phyloP scores from a whole-genome alignment of 352 stramenopile species.

The Globisporangium nunn region DNA sequence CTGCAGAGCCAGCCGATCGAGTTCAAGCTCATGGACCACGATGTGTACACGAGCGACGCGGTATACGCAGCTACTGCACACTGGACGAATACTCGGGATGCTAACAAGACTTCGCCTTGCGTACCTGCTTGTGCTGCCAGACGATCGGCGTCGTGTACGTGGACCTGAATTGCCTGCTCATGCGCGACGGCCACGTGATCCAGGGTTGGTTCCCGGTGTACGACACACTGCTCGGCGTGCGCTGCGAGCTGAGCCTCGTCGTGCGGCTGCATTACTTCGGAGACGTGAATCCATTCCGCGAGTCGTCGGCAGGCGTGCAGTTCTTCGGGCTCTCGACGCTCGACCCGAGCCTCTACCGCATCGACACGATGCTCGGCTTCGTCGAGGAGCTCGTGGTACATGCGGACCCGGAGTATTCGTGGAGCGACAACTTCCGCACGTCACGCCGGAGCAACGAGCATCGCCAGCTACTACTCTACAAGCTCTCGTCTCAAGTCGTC shows the following conservation, averaged over 20 bases:
- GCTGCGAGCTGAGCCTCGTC: constrained; percentile 92
- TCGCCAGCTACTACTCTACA: constrained; percentile 94
- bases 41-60: constrained; percentile 91
- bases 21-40: constrained; percentile 95
- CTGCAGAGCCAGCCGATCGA: constrained; percentile 98
- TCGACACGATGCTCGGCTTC: constrained; percentile 90
- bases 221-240: constrained; percentile 94
- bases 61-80: constrained; percentile 7
- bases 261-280: constrained; percentile 96
- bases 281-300: constrained; percentile 96
- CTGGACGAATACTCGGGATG: background rate
- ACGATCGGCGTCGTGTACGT: constrained; percentile 97
- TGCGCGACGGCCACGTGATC: constrained; percentile 87
- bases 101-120: no score
- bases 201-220: constrained; percentile 98
- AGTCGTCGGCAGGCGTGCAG: constrained; percentile 96
- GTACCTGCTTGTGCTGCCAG: constrained; percentile 3
- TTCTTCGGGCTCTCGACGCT: constrained; percentile 96
- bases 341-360: constrained; percentile 82
- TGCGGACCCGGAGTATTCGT: constrained; percentile 98
- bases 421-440: constrained; percentile 92
- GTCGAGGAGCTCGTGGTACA: constrained; percentile 96
- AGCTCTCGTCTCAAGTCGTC: constrained; percentile 84
- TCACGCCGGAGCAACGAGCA: constrained; percentile 94
- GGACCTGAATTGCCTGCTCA: constrained; percentile 97